Evolutionary conservation across 2,329 filamentous ascomycete genomes (phyloP).

Genomic region (Tolypocladium pustulatum): DNA sequence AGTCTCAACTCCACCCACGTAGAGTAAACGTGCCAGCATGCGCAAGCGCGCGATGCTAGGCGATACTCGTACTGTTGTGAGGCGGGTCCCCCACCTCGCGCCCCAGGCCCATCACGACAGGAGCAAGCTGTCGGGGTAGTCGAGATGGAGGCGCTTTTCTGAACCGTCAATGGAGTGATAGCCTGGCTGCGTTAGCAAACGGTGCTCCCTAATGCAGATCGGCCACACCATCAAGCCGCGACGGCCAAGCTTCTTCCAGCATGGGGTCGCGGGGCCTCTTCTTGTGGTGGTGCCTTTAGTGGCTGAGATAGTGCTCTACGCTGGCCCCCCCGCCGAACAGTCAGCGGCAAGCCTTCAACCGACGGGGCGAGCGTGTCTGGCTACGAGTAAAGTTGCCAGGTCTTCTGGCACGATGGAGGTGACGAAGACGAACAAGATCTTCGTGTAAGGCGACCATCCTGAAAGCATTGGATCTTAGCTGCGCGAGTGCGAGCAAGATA

Average conservation of each 20-base stretch:
- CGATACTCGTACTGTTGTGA: neutral
- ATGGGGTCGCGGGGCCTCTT: neutral
- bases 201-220: neutral
- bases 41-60: neutral
- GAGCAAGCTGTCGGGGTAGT: neutral
- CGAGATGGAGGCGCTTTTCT: neutral
- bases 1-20: neutral
- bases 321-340: neutral
- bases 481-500: neutral
- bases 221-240: neutral
- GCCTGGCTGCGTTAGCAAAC: neutral
- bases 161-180: neutral
- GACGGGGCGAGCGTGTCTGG: neutral
- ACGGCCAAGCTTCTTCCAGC: neutral
- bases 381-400: neutral
- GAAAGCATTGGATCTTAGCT: neutral
- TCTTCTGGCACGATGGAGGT: neutral
- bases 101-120: neutral
- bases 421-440: neutral
- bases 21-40: neutral
- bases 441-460: neutral
- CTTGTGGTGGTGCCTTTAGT: neutral
- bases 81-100: neutral
- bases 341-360: neutral
- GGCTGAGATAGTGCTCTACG: neutral